Evolutionary conservation across 2,329 filamentous ascomycete genomes (phyloP).

Genomic region (Hymenoscyphus infarciens): DNA sequence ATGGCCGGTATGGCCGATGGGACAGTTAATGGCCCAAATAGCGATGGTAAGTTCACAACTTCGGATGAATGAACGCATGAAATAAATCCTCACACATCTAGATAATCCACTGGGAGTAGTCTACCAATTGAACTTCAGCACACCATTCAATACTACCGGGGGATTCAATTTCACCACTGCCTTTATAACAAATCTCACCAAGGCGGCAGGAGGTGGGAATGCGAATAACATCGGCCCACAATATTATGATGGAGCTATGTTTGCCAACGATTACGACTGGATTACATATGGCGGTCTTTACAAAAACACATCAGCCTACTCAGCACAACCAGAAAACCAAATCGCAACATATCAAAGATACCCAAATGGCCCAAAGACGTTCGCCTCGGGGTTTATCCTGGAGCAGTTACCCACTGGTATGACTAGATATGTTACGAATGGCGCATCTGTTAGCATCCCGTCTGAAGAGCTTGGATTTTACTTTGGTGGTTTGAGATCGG

Average conservation of each 20-base stretch:
- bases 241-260: constrained; percentile 60
- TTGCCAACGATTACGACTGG: constrained; percentile 61
- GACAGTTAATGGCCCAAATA: constrained; percentile 25
- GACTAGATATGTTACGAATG: constrained; percentile 61
- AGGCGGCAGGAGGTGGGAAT: constrained; percentile 38
- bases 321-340: constrained; percentile 41
- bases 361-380: constrained; percentile 45
- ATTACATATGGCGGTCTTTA: constrained; percentile 61
- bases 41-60: constrained; percentile 42
- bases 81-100: constrained; percentile 31
- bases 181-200: constrained; percentile 48
- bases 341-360: constrained; percentile 51
- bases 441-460: constrained; percentile 60
- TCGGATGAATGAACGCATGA: too few relatives aligned
- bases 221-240: constrained; percentile 52
- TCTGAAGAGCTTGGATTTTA: constrained; percentile 72
- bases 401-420: constrained; percentile 43
- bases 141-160: constrained; percentile 48
- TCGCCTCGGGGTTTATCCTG: constrained; percentile 43
- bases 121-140: constrained; percentile 56
- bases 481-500: constrained; percentile 59
- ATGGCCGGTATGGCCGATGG: constrained; percentile 47
- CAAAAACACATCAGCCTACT: constrained; percentile 35
- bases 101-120: constrained; percentile 51
- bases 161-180: constrained; percentile 50